phyloP scores from a whole-genome alignment of 345 rosid species.

The Camelina laxa region DNA sequence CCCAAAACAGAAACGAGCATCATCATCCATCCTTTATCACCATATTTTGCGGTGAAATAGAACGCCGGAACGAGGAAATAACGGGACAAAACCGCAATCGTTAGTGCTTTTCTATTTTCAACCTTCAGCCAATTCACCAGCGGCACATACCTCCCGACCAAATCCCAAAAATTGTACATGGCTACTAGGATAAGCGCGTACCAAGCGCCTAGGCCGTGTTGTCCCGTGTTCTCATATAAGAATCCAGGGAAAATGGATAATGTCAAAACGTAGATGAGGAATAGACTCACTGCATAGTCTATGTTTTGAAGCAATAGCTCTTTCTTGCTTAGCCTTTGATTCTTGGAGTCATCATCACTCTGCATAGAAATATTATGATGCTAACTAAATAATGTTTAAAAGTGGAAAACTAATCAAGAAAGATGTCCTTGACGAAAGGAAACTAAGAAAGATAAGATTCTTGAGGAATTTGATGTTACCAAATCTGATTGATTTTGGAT shows the following conservation, averaged over 20 bases:
- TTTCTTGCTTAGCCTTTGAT: constrained; percentile 56
- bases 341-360: constrained; percentile 50
- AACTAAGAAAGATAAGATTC: constrained; percentile 3
- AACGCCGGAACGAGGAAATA: constrained; percentile 71
- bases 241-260: constrained; percentile 83
- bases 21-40: constrained; percentile 92
- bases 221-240: constrained; percentile 73
- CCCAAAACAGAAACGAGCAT: constrained; percentile 67
- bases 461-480: constrained; percentile 23
- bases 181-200: constrained; percentile 69
- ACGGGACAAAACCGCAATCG: constrained; percentile 52
- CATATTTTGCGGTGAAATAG: constrained; percentile 86
- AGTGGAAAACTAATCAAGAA: background rate
- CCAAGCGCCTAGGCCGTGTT: constrained; percentile 67
- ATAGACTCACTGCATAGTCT: constrained; percentile 62
- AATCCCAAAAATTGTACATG: constrained; percentile 63
- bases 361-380: constrained; percentile 35
- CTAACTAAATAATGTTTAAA: background rate
- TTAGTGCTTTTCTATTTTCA: constrained; percentile 67
- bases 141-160: constrained; percentile 70
- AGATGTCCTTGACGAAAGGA: background rate
- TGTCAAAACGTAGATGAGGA: constrained; percentile 60
- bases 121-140: constrained; percentile 53
- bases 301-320: constrained; percentile 59
- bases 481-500: constrained; percentile 45